Base-by-base conservation (phyloP, 2,329 filamentous ascomycete genomes). In the Cladophialophora bantiana region DNA sequence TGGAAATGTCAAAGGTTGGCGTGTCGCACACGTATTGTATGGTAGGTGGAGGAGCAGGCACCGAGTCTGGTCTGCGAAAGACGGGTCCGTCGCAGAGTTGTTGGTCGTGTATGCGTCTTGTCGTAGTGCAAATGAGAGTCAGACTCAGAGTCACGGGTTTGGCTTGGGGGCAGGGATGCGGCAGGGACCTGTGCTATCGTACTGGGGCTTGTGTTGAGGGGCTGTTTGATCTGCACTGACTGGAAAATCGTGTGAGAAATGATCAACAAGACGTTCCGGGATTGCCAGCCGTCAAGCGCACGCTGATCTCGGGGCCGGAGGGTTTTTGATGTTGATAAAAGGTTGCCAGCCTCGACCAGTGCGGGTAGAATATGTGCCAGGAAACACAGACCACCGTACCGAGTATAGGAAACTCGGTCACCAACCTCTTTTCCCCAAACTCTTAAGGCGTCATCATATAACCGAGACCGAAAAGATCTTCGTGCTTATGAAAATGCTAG, bases 121-220 rank as follows among this genome's bases (percentile, higher is more conserved):
- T 34, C 18, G 59, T 50, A 31, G 45, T 50, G 26, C 45, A 50
- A 61, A 61, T 61, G 59, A 54, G 45, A 35, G 34, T 42, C 34
- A 53, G 48, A 53, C 59, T 48, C 48, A 61, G n/a, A 38, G 59
- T 50, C 59, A 61, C 59, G 59, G 34, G 59, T 48, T 42, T 48
- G 59, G 20, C n/a, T 54, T 20, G 58, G 48, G 40, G 34, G 34
- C 32, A 13, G 35, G 32, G 20, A 34, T 55, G 31, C 7, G 31
- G 31, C 52, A 34, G n/a, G 56, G 32, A 20, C n/a, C 34, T 32
- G 42, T 50, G 45, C 45, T 50, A 26, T 50, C 12, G 45, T 20
- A 20, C 45, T 6, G 26, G 45, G 18, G 45, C 12, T 2, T 13
- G 20, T 50, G 45, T 20, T 53, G 59, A 13, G 48, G 58, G 45